Evolutionary conservation across 225 moss, liverwort and hornwort genomes (phyloP), one percentile per base, ranked within the genome.

Genomic region (Climacium dendroides): DNA sequence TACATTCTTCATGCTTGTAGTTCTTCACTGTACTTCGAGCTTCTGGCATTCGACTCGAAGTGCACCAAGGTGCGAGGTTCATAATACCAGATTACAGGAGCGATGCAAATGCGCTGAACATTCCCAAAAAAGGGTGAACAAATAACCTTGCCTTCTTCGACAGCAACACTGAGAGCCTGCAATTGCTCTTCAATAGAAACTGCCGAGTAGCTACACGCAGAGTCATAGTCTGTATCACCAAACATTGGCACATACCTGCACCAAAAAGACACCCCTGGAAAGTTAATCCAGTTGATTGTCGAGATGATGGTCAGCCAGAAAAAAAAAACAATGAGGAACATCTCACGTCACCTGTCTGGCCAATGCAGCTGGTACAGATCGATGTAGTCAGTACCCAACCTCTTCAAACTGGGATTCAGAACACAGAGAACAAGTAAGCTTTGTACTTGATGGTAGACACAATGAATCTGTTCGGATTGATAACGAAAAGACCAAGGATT

Each of bases 241-340:
- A 96, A 96, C 96, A 96, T 96, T 57, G 96, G 96, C 74, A 98
- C 98, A 92, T 96, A 96, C 88, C 96, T 94, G 89, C 87, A 87
- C 74, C 83, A 26, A 39, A 60, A 79, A 80, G 76, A 20, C 32
- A 62, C 59, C 34, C 18, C 65, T 79, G 54, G 72, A 86, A 73
- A 74, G 53, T 86, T 47, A 55, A 74, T 32, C 30, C 58, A 80
- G 50, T 43, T 23, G 60, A 64, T 81, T 64, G 23, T 67, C 50
- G 66, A 78, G 58, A 83, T 43, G 37, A 67, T 50, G 76, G 55
- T 57, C 78, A 71, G 45, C 29, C 87, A 48, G 35, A 59, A 32
- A 77, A 78, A 67, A 57, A 88, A 39, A 52, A 75, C 39, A 84
- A 89, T 45, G 64, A 81, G 83, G 64, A 78, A 52, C 24, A 52